Conservation (phyloP, 768 basidiomycete species). For the Filobasidium floriforme region DNA sequence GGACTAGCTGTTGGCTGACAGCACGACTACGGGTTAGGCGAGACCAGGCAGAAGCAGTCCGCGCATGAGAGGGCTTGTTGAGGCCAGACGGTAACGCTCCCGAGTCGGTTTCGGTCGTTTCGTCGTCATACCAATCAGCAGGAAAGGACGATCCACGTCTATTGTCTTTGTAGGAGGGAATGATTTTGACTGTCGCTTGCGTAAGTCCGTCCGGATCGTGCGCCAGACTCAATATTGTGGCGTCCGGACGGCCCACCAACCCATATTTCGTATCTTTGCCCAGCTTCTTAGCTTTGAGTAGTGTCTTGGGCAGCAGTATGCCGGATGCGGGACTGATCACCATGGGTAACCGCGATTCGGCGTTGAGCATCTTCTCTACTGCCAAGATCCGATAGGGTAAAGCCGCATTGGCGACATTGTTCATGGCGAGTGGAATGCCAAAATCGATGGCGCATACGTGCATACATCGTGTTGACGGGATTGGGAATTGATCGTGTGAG, state of each 20-base stretch:
- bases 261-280: neutral
- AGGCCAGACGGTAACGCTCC: too few species aligned
- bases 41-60: slow-evolving; percentile 1
- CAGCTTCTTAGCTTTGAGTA: neutral
- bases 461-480: slow-evolving; percentile 84
- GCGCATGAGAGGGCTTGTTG: neutral
- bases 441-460: slow-evolving; percentile 78
- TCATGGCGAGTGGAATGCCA: slow-evolving; percentile 76
- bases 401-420: slow-evolving; percentile 72
- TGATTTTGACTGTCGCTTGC: neutral
- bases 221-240: neutral
- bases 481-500: slow-evolving; percentile 82
- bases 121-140: neutral
- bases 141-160: neutral
- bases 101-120: neutral
- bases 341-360: slow-evolving; percentile 57
- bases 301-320: neutral
- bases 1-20: neutral
- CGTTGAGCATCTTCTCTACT: slow-evolving; percentile 66
- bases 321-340: slow-evolving; percentile 34
- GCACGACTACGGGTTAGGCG: neutral
- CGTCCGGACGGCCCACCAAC: neutral
- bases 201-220: neutral
- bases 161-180: too few species aligned
- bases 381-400: slow-evolving; percentile 64